Evolutionary conservation across 441 rosid genomes (phyloP), one percentile per base, ranked within the genome.

Genomic region (Eutrema salsugineum): DNA sequence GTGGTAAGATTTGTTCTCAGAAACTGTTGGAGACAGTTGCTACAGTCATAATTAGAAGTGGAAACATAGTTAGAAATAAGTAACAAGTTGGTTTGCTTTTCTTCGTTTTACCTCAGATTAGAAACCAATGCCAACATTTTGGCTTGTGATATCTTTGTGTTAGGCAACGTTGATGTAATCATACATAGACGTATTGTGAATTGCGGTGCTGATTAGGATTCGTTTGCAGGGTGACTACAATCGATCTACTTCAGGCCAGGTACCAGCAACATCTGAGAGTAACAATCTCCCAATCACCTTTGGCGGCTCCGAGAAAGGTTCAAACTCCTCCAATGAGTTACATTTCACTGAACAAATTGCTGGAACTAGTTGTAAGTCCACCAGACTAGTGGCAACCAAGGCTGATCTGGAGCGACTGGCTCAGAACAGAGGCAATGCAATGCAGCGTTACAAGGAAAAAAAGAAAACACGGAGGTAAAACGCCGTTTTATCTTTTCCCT

Each of bases 391-490:
- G 30, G 78, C 79, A 63, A 84, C 82, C 63, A 87, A 77, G 71
- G 89, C 87, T 38, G 93, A 88, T 49, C 68, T 77, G 66, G 93
- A 88, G 71, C 77, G 76, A 40, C 80, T 88, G 50, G 92, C 90
- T 8, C 89, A 87, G 63, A 84, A 90, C 82, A 84, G 96, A 74
- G 97, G 91, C 56, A 80, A 78, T 16, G 98, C 98, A 20, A 86
- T 91, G 97, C 91, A 84, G 36, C 93, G 96, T 9, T 94, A 94
- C 89, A 94, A 87, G 83, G 97, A 94, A 84, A 94, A 94, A 85
- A 94, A 79, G 75, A 91, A 91, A 77, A 88, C 66, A 17, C 76
- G 97, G 58, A 94, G 97, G 98, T 91, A 68, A 42, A 33, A 35
- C 1, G 5, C 56, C 15, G 6, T 1, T 3, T 15, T 17, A 42